Base-by-base conservation (phyloP, 192 early-diverging fungal genomes). In the Gonapodya sp. region DNA sequence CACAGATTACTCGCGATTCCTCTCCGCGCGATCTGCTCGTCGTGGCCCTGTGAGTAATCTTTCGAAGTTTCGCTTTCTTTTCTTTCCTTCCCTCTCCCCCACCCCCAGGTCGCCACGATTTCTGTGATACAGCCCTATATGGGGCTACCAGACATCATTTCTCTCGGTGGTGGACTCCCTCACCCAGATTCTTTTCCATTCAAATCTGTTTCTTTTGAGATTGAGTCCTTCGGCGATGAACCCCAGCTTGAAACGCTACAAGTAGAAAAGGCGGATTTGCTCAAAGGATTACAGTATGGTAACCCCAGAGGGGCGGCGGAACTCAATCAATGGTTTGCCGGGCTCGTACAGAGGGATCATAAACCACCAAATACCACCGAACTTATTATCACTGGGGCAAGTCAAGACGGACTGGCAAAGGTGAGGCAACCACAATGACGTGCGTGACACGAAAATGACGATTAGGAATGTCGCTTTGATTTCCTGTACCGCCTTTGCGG, bases 161-260 rank as follows among this genome's bases (percentile, higher is more conserved):
- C 92, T 36, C 86, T 94, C 0, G 92, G 92, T 8, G 92, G 91
- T 0, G 93, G 93, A 0, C 85, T 91, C 36, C 93, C 93, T 1
- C 92, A 93, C 78, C 86, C 89, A 0, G 81, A 79, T 33, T 91
- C 92, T 1, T 94, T 93, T 79, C 92, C 93, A 2, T 90, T 93
- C 79, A 87, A 83, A 1, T 84, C 85, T 14, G 84, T 94, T 34
- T 84, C 46, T 8, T 64, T 64, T 24, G 46, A 64, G 24, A 64
- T 64, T 24, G 46, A 64, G 24, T 16, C 46, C 46, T 8, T 16
- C 8, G 46, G 46, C 46, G 46, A 24, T 64, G 46, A 24, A 8
- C 24, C 46, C 8, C n/a, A n/a, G n/a, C n/a, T n/a, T n/a, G 46
- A 64, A 64, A 64, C 46, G 46, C 46, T 64, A 8, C 46, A 64